Percentiles rank a stretch among this genome's conserved stretches.
Evolutionary conservation across 1,139 yeast genomes (phyloP).

Genomic region (Kurtzmaniella quercitrusa): DNA sequence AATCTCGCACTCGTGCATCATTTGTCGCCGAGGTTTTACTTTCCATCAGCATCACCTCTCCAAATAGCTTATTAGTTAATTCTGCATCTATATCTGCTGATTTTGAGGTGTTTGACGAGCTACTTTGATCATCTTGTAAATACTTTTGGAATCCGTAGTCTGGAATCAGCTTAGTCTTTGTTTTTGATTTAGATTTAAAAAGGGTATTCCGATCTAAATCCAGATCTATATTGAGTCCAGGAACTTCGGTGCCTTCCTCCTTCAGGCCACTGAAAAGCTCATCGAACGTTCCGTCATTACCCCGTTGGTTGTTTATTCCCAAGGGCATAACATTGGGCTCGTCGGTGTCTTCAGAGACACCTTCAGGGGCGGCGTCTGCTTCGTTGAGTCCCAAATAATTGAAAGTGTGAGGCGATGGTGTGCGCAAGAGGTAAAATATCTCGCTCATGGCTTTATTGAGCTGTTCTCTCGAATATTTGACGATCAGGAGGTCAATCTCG

Average conservation of each 20-base stretch:
- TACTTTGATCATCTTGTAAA: not conserved
- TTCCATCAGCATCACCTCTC: constrained; percentile 8
- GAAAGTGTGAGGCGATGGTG: constrained; percentile 25
- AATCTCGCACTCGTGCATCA: not conserved
- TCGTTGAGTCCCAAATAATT: constrained; percentile 20
- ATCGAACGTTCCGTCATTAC: not conserved
- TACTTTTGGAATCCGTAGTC: constrained; percentile 3
- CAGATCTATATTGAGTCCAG: not conserved
- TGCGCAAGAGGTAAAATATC: constrained; percentile 35
- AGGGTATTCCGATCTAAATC: not conserved
- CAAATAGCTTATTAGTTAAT: constrained; percentile 4
- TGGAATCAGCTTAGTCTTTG: not conserved
- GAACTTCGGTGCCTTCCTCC: not conserved
- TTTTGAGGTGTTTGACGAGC: not conserved
- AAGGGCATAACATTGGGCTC: not conserved
- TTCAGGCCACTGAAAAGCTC: not conserved
- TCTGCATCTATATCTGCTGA: not conserved
- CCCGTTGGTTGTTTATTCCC: not conserved
- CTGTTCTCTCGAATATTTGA: constrained; percentile 37
- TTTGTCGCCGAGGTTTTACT: constrained; percentile 3
- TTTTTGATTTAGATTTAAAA: not conserved
- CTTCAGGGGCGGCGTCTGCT: constrained; percentile 12
- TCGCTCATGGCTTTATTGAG: constrained; percentile 42
- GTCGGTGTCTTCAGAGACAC: not conserved
- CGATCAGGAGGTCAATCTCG: constrained; percentile 36